These are phyloP conservation scores for Zychaea mexicana DNA, from an alignment of 371 early-diverging fungal genomes.

Conservation along the genomic window DNA sequence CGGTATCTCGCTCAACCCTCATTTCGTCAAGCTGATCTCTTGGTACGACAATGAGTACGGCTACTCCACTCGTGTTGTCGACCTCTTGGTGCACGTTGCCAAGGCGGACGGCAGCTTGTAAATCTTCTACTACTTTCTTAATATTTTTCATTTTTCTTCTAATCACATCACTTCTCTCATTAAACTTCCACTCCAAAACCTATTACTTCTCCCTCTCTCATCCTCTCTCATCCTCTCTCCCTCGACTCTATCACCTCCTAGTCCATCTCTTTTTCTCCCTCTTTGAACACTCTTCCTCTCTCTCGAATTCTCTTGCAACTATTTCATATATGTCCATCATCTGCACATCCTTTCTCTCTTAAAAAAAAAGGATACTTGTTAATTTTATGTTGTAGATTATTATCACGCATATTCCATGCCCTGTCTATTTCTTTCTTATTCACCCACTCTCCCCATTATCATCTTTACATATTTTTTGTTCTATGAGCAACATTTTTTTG, in stretches of 20 bases:
- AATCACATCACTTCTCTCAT: not conserved
- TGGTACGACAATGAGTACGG: conserved; percentile 97
- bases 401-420: conserved; percentile 6
- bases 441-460: conserved; percentile 9
- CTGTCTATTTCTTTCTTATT: conserved; percentile 9
- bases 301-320: not conserved
- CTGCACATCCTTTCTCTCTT: conserved; percentile 7
- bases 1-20: conserved; percentile 94
- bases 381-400: conserved; percentile 9
- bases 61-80: conserved; percentile 70
- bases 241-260: not conserved
- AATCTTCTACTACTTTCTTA: not conserved
- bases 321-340: conserved; percentile 1
- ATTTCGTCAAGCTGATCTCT: conserved; percentile 97
- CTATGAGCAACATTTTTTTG: conserved; percentile 8
- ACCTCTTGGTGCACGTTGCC: conserved; percentile 20
- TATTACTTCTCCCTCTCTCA: not conserved
- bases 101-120: conserved; percentile 21
- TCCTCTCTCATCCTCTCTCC: conserved; percentile 1
- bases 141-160: not conserved
- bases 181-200: not conserved
- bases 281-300: conserved; percentile 2
- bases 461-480: not conserved
- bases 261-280: not conserved
- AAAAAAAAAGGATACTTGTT: not conserved